Evolutionary conservation across 2,329 filamentous ascomycete genomes (phyloP).

Genomic region (Colletotrichum melonis): DNA sequence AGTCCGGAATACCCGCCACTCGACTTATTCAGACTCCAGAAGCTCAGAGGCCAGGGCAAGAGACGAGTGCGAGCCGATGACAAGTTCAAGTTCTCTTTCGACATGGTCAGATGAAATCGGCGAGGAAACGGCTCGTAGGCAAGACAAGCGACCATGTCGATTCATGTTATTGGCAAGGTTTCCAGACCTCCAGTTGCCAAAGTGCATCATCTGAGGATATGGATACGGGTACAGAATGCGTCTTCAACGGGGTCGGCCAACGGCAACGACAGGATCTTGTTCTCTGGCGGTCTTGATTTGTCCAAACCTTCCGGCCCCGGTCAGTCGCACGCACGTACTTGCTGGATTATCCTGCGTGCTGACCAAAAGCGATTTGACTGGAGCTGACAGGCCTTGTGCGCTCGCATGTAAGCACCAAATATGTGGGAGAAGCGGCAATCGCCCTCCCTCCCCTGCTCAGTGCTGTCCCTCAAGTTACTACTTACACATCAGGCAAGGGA

Average conservation of each 20-base stretch:
- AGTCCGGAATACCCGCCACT: not conserved
- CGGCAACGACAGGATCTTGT: not conserved
- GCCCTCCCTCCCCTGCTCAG: conserved; percentile 6
- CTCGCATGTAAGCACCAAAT: conserved; percentile 6
- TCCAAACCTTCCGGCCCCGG: not conserved
- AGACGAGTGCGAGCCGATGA: not conserved
- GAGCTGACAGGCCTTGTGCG: not conserved
- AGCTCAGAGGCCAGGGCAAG: not conserved
- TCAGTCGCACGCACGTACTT: not conserved
- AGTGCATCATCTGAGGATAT: not conserved
- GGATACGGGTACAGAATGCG: not conserved
- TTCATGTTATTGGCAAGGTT: not conserved
- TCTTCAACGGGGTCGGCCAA: conserved; percentile 3
- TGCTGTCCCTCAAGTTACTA: conserved; percentile 13
- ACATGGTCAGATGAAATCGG: not conserved
- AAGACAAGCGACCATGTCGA: not conserved
- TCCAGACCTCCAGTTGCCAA: not conserved
- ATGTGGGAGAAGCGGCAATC: not conserved
- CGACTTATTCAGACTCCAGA: not conserved
- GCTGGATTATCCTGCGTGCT: conserved; percentile 11
- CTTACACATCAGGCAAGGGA: conserved; percentile 19
- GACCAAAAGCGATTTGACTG: not conserved
- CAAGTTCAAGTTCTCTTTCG: not conserved
- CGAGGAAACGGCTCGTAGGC: not conserved
- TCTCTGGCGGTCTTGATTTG: conserved; percentile 2